Percentiles rank a stretch among this genome's conserved stretches.
phyloP scores from a whole-genome alignment of 768 basidiomycete species.

The Boletus sp. region DNA sequence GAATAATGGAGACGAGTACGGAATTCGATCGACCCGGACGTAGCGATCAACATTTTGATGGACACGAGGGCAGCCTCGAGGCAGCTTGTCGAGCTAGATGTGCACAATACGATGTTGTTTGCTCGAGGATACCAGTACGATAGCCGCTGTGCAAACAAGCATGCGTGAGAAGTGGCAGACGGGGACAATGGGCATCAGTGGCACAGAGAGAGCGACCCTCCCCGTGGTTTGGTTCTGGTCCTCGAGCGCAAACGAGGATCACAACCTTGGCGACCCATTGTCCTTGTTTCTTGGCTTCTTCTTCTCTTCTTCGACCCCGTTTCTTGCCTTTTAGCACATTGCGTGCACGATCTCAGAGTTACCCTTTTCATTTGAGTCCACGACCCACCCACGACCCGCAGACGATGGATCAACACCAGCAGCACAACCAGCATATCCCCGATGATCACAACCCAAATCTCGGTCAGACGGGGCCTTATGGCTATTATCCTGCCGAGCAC shows the following conservation, averaged over 20 bases:
- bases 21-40: constrained; percentile 4
- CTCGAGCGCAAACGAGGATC: constrained; percentile 29
- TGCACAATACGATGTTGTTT: constrained; percentile 1
- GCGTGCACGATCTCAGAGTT: constrained; percentile 33
- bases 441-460: constrained; percentile 47
- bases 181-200: constrained; percentile 11
- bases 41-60: constrained; percentile 15
- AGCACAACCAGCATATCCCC: constrained; percentile 44
- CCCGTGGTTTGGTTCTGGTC: constrained; percentile 24
- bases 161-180: constrained; percentile 21
- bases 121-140: background rate
- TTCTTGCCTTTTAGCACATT: constrained; percentile 32
- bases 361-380: constrained; percentile 35
- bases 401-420: constrained; percentile 41
- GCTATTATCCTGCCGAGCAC: constrained; percentile 53
- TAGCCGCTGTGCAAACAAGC: constrained; percentile 3
- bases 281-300: constrained; percentile 32
- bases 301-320: constrained; percentile 36
- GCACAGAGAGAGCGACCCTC: background rate
- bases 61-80: constrained; percentile 25
- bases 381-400: constrained; percentile 36
- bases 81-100: background rate
- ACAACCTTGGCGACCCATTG: constrained; percentile 22
- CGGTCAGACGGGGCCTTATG: constrained; percentile 40
- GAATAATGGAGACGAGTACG: background rate